A percentile compares a stretch with the other conserved stretches of the same genome.
Evolutionary conservation across 2,329 filamentous ascomycete species (phyloP).

Genomic region (Apiospora aurea): DNA sequence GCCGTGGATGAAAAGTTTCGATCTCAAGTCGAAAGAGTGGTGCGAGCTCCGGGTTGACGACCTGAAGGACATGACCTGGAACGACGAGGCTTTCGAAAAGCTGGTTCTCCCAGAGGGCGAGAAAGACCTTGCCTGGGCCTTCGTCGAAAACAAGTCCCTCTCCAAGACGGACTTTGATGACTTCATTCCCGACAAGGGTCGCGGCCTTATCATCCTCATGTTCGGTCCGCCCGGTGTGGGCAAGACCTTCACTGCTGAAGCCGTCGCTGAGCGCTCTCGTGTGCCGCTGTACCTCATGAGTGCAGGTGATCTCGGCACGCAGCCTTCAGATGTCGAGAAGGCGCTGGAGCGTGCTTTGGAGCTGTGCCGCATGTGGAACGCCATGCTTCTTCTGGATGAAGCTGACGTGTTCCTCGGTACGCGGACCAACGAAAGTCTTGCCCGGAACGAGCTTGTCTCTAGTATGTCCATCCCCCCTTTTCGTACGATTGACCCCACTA

Average conservation of each 20-base stretch:
- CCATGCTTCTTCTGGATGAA: conserved; percentile 43
- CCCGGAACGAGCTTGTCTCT: conserved; percentile 32
- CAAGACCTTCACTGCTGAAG: conserved; percentile 46
- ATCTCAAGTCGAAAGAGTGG: conserved; percentile 47
- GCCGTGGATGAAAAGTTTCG: conserved; percentile 48
- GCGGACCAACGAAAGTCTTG: conserved; percentile 35
- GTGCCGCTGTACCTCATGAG: conserved; percentile 44
- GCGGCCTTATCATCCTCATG: conserved; percentile 53
- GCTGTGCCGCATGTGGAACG: conserved; percentile 49
- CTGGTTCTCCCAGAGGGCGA: conserved; percentile 57
- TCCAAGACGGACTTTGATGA: conserved; percentile 27
- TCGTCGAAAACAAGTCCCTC: conserved; percentile 40
- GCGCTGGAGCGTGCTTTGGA: conserved; percentile 42
- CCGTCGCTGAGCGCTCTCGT: conserved; percentile 44
- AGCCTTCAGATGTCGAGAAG: conserved; percentile 35
- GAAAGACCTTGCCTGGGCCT: conserved; percentile 59
- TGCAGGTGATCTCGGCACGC: conserved; percentile 41
- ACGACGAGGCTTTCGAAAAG: conserved; percentile 54
- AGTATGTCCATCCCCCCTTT: conserved; percentile 41
- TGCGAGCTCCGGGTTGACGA: conserved; percentile 51
- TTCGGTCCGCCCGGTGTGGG: conserved; percentile 54
- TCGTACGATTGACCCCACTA: conserved; percentile 37
- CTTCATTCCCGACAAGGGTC: conserved; percentile 32
- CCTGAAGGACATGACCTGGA: conserved; percentile 54
- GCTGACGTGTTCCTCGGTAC: conserved; percentile 44